phyloP scores from a whole-genome alignment of 345 rosid genomes.

The Camelina laxa region DNA sequence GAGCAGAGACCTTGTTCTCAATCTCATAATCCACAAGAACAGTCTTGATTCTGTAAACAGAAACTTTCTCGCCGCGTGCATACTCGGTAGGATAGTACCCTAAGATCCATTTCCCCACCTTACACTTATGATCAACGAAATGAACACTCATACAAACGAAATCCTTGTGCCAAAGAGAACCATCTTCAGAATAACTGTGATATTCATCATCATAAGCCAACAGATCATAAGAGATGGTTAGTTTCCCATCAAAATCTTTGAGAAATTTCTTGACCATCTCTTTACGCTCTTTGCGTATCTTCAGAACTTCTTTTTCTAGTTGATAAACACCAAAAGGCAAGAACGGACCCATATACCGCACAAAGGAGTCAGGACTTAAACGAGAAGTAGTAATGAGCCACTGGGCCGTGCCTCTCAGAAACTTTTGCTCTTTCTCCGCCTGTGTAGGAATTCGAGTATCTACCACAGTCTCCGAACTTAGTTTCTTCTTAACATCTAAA shows the following conservation, averaged over 20 bases:
- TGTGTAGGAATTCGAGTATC: neutral
- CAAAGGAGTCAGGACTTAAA: neutral
- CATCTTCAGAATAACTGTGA: neutral
- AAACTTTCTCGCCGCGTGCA: neutral
- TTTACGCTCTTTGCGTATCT: slow-evolving; percentile 11
- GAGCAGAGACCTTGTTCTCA: slow-evolving; percentile 19
- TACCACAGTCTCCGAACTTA: neutral
- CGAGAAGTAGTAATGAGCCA: neutral
- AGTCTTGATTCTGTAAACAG: slow-evolving; percentile 1
- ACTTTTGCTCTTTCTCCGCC: neutral
- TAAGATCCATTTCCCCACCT: slow-evolving; percentile 28
- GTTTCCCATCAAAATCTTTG: slow-evolving; percentile 2
- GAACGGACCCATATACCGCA: neutral
- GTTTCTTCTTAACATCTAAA: neutral
- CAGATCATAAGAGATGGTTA: neutral
- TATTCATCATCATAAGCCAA: neutral
- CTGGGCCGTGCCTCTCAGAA: neutral
- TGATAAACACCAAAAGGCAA: slow-evolving; percentile 4
- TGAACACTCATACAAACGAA: slow-evolving; percentile 15
- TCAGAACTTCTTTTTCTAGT: neutral
- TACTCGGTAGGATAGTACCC: slow-evolving; percentile 15
- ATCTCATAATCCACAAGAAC: slow-evolving; percentile 22
- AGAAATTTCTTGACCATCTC: slow-evolving; percentile 19
- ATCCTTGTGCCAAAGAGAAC: neutral
- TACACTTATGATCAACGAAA: slow-evolving; percentile 7